Evolutionary conservation across 768 basidiomycete genomes (phyloP), one percentile per base, ranked within the genome.

Genomic region (Suillus subaureus): DNA sequence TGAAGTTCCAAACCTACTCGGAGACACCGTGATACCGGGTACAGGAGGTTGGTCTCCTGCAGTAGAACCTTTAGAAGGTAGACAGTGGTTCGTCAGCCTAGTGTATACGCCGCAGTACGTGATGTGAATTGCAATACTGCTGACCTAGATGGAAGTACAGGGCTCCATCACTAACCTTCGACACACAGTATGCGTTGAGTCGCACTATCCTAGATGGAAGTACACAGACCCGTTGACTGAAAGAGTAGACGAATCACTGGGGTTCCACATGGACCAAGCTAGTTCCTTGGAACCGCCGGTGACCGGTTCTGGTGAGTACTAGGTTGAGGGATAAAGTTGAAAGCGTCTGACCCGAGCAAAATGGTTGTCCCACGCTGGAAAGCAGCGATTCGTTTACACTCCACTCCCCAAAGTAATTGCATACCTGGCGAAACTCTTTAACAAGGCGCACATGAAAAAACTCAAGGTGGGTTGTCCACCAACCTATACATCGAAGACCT

Each of bases 401-500:
- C 26, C 8, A 49, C 51, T 16, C 16, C 51, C 51, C 84, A 82
- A 79, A 82, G 89, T 18, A 92, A 93, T 77, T 91, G 92, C 73
- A 93, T 93, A 54, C 92, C 91, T 6, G 91, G 91, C 15, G 90
- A 28, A 76, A 73, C 52, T 80, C 84, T 2, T 93, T 93, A n/a
- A n/a, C 84, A 92, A 92, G 76, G 79, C 83, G 23, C 85, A 86
- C 75, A 93, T 93, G 91, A 90, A 92, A 71, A 86, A 84, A 63
- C 77, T 92, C 61, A 83, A 84, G 65, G 91, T 71, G 77, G 77
- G 58, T 73, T 72, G 18, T 91, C 90, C 61, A 92, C 91, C 21
- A 93, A 93, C 74, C 75, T 93, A 66, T 92, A 93, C 75, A 87
- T 94, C 75, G 92, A 93, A 77, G 90, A 86, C 18, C 80, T 92